phyloP scores from a whole-genome alignment of 2,329 filamentous ascomycete species.

The Fusarium sulawesiense region DNA sequence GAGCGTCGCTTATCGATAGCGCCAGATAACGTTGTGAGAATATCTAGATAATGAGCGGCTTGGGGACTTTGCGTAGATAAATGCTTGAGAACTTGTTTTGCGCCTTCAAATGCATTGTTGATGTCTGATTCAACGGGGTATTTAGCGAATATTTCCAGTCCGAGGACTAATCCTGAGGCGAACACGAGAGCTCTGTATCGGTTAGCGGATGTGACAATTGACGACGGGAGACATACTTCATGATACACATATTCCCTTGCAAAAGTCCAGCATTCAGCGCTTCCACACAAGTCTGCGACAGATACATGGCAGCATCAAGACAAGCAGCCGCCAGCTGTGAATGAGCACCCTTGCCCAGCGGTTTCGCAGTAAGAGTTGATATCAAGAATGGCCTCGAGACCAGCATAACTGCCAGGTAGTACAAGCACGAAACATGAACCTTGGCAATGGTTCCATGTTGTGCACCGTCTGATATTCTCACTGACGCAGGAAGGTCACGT shows the following conservation, averaged over 20 bases:
- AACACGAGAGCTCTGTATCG: constrained; percentile 62
- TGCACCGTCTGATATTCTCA: constrained; percentile 32
- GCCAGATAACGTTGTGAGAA: constrained; percentile 59
- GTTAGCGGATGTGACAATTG: neutral
- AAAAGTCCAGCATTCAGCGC: constrained; percentile 58
- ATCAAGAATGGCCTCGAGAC: constrained; percentile 68
- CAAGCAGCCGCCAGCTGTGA: constrained; percentile 62
- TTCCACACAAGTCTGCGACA: constrained; percentile 65
- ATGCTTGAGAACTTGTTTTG: constrained; percentile 61
- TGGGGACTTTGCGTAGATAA: constrained; percentile 64
- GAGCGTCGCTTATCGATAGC: constrained; percentile 51
- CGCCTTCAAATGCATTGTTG: constrained; percentile 60
- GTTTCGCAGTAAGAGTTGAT: constrained; percentile 57
- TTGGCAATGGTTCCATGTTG: constrained; percentile 58
- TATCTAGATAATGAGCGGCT: constrained; percentile 68
- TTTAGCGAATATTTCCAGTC: constrained; percentile 66
- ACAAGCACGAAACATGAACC: constrained; percentile 66
- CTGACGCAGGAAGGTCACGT: constrained; percentile 54
- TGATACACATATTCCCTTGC: constrained; percentile 67
- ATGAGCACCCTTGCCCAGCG: constrained; percentile 41
- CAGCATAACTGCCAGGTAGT: constrained; percentile 69
- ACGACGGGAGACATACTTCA: constrained; percentile 59
- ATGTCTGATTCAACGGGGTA: constrained; percentile 57
- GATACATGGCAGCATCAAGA: constrained; percentile 65
- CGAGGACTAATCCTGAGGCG: constrained; percentile 66